These are phyloP conservation scores for Salix suchowensis DNA, from an alignment of 345 rosid species.

Conservation along the genomic window DNA sequence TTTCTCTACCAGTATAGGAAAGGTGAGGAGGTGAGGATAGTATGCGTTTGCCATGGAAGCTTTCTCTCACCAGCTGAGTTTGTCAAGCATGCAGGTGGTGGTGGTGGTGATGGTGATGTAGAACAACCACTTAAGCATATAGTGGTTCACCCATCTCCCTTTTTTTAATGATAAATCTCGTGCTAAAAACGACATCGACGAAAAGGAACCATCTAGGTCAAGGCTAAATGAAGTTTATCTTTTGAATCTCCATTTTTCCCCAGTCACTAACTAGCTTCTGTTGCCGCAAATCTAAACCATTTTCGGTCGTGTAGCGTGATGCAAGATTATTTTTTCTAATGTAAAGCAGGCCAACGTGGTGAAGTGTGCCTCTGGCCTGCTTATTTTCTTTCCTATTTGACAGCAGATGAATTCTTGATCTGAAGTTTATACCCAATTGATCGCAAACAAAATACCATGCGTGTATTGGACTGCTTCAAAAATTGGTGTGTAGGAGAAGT, in stretches of 20 bases:
- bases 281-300: no score
- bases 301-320: background rate
- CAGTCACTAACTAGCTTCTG: background rate
- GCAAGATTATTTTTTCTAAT: background rate
- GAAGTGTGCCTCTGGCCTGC: background rate
- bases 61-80: constrained; percentile 27
- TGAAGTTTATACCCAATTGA: background rate
- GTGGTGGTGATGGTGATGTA: constrained; percentile 16
- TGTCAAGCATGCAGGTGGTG: constrained; percentile 27
- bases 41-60: constrained; percentile 35
- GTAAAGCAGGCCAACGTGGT: background rate
- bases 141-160: constrained; percentile 25
- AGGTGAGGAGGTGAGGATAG: constrained; percentile 31
- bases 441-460: background rate
- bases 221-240: background rate
- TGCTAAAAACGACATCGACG: background rate
- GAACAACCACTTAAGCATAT: constrained; percentile 29
- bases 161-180: constrained; percentile 23
- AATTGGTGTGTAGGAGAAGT: background rate
- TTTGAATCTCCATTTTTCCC: background rate
- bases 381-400: no score
- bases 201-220: constrained; percentile 1
- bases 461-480: background rate
- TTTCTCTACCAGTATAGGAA: constrained; percentile 23
- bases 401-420: background rate